Evolutionary conservation across 2,329 filamentous ascomycete species (phyloP), one percentile per base, ranked within the genome.

Genomic region (Trichoderma atrobrunneum): DNA sequence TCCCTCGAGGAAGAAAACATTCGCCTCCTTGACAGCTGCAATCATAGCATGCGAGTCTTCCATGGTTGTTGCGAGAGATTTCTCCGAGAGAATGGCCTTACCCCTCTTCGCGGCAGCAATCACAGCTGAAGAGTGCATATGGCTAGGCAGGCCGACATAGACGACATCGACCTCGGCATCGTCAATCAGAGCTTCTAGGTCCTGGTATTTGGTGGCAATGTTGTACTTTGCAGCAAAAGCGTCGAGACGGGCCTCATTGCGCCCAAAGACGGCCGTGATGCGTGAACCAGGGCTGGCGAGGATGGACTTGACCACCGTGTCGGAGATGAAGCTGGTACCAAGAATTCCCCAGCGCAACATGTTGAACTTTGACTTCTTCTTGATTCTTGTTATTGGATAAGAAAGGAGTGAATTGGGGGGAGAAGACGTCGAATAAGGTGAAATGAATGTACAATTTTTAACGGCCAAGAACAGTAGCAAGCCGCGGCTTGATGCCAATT

Each of bases 321-420:
- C 66, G 16, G 76, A 77, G 76, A 78, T 78, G 77, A 78, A 78
- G 74, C 77, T 78, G 39, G 77, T 78, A 39, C 77, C 77, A 51
- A 78, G 74, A 39, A 78, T 76, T 32, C 73, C 77, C 77, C 77
- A 78, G 72, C 77, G 77, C 72, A 77, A 60, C 75, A 76, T 77
- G 59, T 54, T 71, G 36, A 26, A 12, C 1, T 26, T 2, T 21
- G 5, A 30, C 2, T 51, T 26, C 8, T 34, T 34, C 14, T 48
- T 21, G 5, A 14, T 18, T 14, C 5, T 34, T 60, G 14, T 21
- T 5, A 24, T 26, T 16, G 16, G 8, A 11, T 12, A 0, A 0
- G 1, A 28, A 39, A 5, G 7, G 7, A 10, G 21, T 8, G n/a
- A 51, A 7, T 61, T 36, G 16, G 11, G 0, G n/a, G 6, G 6